phyloP scores from a whole-genome alignment of 768 basidiomycete genomes.

The Tylopilus sp. region DNA sequence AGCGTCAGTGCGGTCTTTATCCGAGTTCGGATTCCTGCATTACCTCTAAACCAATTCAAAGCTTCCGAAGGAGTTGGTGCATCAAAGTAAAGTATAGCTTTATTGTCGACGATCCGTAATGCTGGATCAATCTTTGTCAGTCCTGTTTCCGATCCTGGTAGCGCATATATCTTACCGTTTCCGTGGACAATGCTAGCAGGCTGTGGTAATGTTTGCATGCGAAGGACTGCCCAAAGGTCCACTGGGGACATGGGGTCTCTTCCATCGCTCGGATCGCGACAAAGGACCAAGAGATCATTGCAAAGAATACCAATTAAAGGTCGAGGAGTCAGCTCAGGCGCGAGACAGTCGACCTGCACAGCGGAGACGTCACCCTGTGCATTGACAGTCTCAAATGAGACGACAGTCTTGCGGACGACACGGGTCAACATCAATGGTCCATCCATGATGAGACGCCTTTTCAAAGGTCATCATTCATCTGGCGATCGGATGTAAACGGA shows the following conservation, averaged over 20 bases:
- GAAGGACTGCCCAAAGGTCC: constrained; percentile 94
- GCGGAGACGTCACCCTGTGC: constrained; percentile 73
- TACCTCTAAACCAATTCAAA: constrained; percentile 88
- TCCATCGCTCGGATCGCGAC: constrained; percentile 81
- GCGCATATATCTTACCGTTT: constrained; percentile 50
- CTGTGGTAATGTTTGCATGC: constrained; percentile 91
- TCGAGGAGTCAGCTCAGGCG: constrained; percentile 80
- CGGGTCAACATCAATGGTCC: constrained; percentile 81
- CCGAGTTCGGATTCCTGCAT: constrained; percentile 9
- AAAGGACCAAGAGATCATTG: constrained; percentile 91
- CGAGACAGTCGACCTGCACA: constrained; percentile 88
- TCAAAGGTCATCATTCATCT: constrained; percentile 10
- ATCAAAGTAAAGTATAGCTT: constrained; percentile 87
- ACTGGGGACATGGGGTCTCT: constrained; percentile 70
- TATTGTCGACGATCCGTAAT: constrained; percentile 86
- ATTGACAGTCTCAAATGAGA: constrained; percentile 78
- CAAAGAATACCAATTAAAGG: constrained; percentile 80
- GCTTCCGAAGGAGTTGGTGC: constrained; percentile 82
- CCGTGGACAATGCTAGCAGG: constrained; percentile 89
- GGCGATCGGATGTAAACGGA: background rate
- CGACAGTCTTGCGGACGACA: constrained; percentile 83
- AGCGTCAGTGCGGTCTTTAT: constrained; percentile 4
- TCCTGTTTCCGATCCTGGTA: background rate
- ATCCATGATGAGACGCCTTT: constrained; percentile 89
- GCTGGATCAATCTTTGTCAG: constrained; percentile 39